Evolutionary conservation across 805 yeast genomes (phyloP).

Genomic region (Sugiyamaella marilandica): DNA sequence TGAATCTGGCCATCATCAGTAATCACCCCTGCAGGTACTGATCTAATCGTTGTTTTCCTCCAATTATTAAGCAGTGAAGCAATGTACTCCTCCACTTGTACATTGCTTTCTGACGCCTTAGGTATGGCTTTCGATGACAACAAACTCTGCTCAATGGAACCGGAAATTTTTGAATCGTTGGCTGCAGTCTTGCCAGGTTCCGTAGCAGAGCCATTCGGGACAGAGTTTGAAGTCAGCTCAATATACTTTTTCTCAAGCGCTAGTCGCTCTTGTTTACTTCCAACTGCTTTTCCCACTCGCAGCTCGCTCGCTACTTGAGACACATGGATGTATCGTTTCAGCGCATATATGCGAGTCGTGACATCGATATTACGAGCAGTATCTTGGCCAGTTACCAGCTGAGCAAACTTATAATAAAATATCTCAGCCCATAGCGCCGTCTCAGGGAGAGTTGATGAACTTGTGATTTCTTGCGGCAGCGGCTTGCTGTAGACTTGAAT

Average conservation of each 20-base stretch:
- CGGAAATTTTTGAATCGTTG: not conserved
- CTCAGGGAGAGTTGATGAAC: slow-evolving; percentile 34
- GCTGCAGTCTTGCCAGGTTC: not conserved
- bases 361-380: not conserved
- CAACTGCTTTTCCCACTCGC: not conserved
- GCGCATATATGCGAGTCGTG: not conserved
- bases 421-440: slow-evolving; percentile 40
- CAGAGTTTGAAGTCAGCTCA: not conserved
- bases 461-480: slow-evolving; percentile 4
- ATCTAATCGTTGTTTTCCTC: slow-evolving; percentile 13
- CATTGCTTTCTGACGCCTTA: slow-evolving; percentile 22
- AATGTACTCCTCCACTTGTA: slow-evolving; percentile 21
- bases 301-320: not conserved
- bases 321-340: not conserved
- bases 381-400: not conserved
- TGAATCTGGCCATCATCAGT: slow-evolving; percentile 9
- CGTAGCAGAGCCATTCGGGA: not conserved
- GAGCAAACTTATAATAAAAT: slow-evolving; percentile 17
- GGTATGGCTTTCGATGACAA: slow-evolving; percentile 19
- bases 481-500: slow-evolving; percentile 12
- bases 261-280: not conserved
- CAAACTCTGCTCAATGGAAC: slow-evolving; percentile 13
- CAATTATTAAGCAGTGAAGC: slow-evolving; percentile 22
- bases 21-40: slow-evolving; percentile 12
- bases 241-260: not conserved